These are phyloP conservation scores for Misopates orontium DNA, from an alignment of 257 asterid genomes.

Conservation along the genomic window DNA sequence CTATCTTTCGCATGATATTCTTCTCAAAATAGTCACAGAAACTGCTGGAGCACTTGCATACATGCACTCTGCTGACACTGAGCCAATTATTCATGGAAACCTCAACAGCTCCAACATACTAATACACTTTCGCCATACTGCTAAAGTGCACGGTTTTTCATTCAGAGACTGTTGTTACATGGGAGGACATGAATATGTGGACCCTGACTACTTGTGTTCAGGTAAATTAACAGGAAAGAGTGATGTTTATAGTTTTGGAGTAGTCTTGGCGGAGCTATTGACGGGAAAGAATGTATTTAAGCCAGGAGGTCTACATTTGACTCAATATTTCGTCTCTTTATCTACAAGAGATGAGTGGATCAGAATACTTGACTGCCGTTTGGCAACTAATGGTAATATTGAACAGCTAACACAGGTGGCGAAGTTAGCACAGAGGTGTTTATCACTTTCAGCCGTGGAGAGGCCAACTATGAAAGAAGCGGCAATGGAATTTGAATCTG, in stretches of 20 bases:
- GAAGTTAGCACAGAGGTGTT: conserved; percentile 23
- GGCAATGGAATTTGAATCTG: conserved; percentile 17
- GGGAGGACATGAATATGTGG: conserved; percentile 22
- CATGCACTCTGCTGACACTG: conserved; percentile 29
- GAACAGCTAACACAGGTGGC: conserved; percentile 14
- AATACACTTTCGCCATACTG: conserved; percentile 17
- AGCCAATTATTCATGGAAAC: conserved; percentile 37
- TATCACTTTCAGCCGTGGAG: conserved; percentile 23
- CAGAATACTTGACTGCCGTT: conserved; percentile 19
- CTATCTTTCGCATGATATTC: conserved; percentile 15
- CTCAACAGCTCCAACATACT: conserved; percentile 31
- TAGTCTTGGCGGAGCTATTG: conserved; percentile 33
- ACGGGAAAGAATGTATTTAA: conserved; percentile 14
- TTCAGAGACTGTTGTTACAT: neutral
- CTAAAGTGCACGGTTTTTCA: conserved; percentile 28
- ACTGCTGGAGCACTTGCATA: conserved; percentile 26
- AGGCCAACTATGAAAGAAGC: conserved; percentile 36
- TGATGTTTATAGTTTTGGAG: conserved; percentile 39
- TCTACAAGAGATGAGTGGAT: conserved; percentile 5
- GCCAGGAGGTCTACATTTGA: conserved; percentile 23
- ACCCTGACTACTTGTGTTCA: conserved; percentile 38
- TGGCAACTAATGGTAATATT: neutral
- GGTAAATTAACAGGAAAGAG: conserved; percentile 25
- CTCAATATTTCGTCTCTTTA: conserved; percentile 21
- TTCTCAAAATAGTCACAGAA: conserved; percentile 30